phyloP scores from a whole-genome alignment of 441 rosid species.

The Biscutella laevigata region DNA sequence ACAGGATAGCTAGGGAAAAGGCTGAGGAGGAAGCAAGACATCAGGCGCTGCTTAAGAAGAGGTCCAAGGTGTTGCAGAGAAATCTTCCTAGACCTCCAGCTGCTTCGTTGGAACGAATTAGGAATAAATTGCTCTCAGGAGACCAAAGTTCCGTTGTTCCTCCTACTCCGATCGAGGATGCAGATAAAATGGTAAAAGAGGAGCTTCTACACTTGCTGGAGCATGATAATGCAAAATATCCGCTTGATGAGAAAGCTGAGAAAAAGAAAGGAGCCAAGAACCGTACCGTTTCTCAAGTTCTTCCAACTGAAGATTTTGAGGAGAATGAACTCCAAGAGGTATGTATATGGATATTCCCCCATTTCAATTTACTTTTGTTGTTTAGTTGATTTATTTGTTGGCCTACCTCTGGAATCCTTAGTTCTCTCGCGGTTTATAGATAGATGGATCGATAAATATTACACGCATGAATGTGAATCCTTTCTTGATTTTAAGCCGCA shows the following conservation, averaged over 20 bases:
- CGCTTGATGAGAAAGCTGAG: conserved; percentile 71
- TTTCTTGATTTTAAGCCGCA: conserved; percentile 7
- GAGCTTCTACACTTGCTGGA: conserved; percentile 74
- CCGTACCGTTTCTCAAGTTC: conserved; percentile 38
- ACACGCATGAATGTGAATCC: neutral
- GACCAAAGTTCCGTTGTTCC: conserved; percentile 94
- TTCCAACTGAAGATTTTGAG: conserved; percentile 69
- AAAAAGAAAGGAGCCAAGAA: conserved; percentile 75
- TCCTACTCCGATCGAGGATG: conserved; percentile 75
- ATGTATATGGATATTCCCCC: conserved; percentile 13
- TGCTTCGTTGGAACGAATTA: conserved; percentile 78
- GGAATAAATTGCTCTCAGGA: conserved; percentile 70
- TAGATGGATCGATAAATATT: neutral
- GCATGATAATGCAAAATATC: conserved; percentile 97
- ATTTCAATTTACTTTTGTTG: neutral
- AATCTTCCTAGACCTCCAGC: conserved; percentile 92
- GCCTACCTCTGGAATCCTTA: neutral
- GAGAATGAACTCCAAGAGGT: conserved; percentile 78
- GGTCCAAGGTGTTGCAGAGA: conserved; percentile 96
- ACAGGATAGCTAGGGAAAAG: conserved; percentile 74
- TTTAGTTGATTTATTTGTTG: neutral
- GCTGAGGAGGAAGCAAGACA: conserved; percentile 90
- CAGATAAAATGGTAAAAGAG: conserved; percentile 78
- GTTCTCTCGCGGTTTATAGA: neutral
- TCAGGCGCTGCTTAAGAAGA: conserved; percentile 81